Evolutionary conservation across 2,329 filamentous ascomycete genomes (phyloP).

Genomic region (Paracorniculantispora psalliotae): DNA sequence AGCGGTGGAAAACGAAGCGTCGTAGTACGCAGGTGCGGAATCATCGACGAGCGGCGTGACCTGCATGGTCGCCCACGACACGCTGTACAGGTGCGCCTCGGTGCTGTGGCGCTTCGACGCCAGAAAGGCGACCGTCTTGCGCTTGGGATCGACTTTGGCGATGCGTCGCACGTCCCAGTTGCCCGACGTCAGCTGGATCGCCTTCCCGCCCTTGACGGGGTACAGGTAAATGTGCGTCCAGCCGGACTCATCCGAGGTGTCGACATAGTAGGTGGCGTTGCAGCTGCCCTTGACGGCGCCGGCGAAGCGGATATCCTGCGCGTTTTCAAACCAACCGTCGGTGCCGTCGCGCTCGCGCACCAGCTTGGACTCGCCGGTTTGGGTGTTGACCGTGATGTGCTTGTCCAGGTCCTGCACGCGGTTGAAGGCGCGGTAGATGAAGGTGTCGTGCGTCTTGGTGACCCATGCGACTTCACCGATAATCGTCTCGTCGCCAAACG

Average conservation of each 20-base stretch:
- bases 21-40: conserved; percentile 52
- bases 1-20: conserved; percentile 58
- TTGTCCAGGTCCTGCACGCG: conserved; percentile 63
- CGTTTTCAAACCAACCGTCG: conserved; percentile 60
- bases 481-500: conserved; percentile 57
- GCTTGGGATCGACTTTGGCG: conserved; percentile 52
- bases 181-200: conserved; percentile 56
- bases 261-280: conserved; percentile 53
- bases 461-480: conserved; percentile 66
- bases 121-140: conserved; percentile 57
- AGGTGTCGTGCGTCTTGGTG: conserved; percentile 53
- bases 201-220: conserved; percentile 49
- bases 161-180: conserved; percentile 61
- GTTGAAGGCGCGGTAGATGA: conserved; percentile 63
- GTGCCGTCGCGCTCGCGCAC: conserved; percentile 52
- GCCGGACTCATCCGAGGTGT: conserved; percentile 60
- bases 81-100: conserved; percentile 63
- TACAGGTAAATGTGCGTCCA: conserved; percentile 68
- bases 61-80: conserved; percentile 51
- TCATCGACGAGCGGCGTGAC: conserved; percentile 60
- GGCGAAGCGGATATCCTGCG: conserved; percentile 50
- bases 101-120: conserved; percentile 63
- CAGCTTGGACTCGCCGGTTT: conserved; percentile 22
- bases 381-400: conserved; percentile 54
- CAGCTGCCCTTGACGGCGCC: conserved; percentile 36